phyloP scores from a whole-genome alignment of 2,329 filamentous ascomycete genomes.

The Pleoardoris graminearum region DNA sequence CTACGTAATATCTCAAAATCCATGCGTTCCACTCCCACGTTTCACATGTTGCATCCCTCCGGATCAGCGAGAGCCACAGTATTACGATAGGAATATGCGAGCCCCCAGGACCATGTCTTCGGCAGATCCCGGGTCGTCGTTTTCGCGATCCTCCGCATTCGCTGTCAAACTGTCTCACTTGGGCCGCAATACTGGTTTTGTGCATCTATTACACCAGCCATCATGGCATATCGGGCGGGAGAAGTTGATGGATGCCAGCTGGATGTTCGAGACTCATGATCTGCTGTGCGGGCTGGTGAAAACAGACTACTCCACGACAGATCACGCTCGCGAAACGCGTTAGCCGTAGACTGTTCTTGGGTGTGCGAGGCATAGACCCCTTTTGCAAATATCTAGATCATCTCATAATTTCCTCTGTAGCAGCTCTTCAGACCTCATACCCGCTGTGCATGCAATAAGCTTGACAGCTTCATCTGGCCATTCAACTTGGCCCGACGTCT shows the following conservation, averaged over 20 bases:
- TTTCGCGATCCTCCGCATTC: slow-evolving; percentile 9
- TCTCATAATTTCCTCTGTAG: too few relatives aligned
- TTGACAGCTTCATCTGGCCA: too few relatives aligned
- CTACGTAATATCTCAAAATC: too few relatives aligned
- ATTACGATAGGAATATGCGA: slow-evolving; percentile 6
- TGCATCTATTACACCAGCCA: slow-evolving; percentile 5
- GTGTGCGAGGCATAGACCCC: too few relatives aligned
- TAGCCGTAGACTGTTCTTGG: neutral
- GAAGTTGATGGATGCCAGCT: neutral
- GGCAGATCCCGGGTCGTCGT: neutral
- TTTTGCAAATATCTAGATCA: too few relatives aligned
- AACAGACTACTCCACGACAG: too few relatives aligned
- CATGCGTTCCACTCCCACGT: neutral
- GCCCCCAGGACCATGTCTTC: neutral
- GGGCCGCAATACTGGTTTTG: slow-evolving; percentile 13
- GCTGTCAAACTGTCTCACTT: slow-evolving; percentile 17
- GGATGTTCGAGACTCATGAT: neutral
- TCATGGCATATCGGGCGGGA: neutral
- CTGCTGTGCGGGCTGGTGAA: too few relatives aligned
- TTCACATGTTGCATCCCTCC: neutral
- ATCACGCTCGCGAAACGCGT: too few relatives aligned
- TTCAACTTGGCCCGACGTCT: too few relatives aligned
- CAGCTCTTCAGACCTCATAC: too few relatives aligned
- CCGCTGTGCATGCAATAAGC: too few relatives aligned
- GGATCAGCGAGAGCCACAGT: slow-evolving; percentile 7